These are phyloP conservation scores for sorghum (Sorghum bicolor) DNA, from an alignment of 176 grass and related monocot genomes.

Conservation along the genomic window Sorghum_bicolor_NCBIv3 NC_012870.2:69525001-69525500, in stretches of 20 bases:
- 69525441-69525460: not conserved
- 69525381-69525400: too few relatives aligned
- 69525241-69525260: slow-evolving; percentile 72
- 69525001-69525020: slow-evolving; percentile 84
- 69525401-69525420: too few relatives aligned
- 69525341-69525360: too few relatives aligned
- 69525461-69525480: not conserved
- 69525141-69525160: slow-evolving; percentile 78
- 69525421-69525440: too few relatives aligned
- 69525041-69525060: slow-evolving; percentile 95
- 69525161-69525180: slow-evolving; percentile 95
- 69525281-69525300: slow-evolving; percentile 13
- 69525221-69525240: slow-evolving; percentile 65
- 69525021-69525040: slow-evolving; percentile 81
- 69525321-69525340: not conserved
- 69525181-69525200: slow-evolving; percentile 91
- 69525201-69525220: slow-evolving; percentile 79
- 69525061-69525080: slow-evolving; percentile 78
- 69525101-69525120: slow-evolving; percentile 71
- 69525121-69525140: slow-evolving; percentile 63
- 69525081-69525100: slow-evolving; percentile 82
- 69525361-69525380: too few relatives aligned
- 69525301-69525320: not conserved
- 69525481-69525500: not conserved
- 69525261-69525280: slow-evolving; percentile 70